Conservation (phyloP, 345 rosid genomes). For the Salix arbutifolia region DNA sequence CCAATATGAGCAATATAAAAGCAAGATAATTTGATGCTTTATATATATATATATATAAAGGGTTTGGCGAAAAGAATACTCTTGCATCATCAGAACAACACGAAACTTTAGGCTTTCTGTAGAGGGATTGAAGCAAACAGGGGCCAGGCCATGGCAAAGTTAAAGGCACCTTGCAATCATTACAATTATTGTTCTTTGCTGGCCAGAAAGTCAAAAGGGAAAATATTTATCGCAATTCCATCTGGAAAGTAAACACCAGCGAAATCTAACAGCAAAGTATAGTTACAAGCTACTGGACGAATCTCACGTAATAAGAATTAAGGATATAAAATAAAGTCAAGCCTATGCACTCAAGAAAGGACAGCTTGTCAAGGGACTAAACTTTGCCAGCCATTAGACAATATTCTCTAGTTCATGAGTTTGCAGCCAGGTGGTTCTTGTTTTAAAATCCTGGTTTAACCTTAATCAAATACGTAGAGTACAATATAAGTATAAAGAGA, state of each 20-base stretch:
- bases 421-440: constrained; percentile 15
- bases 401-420: not conserved
- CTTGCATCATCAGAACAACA: not conserved
- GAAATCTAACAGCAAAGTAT: constrained; percentile 9
- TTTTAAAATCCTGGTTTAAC: constrained; percentile 1
- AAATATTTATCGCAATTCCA: constrained; percentile 15
- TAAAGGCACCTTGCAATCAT: constrained; percentile 27
- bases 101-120: not conserved
- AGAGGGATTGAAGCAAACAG: not conserved
- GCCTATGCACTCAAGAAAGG: constrained; percentile 35
- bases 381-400: constrained; percentile 6
- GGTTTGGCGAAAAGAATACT: not conserved
- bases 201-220: constrained; percentile 21
- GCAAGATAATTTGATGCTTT: not conserved
- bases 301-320: not conserved
- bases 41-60: not conserved
- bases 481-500: not conserved
- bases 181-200: constrained; percentile 26
- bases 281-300: constrained; percentile 1
- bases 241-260: constrained; percentile 40
- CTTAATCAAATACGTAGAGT: not conserved
- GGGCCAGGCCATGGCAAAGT: constrained; percentile 19
- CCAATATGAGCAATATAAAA: not conserved
- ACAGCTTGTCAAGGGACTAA: constrained; percentile 26
- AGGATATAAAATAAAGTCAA: constrained; percentile 5